phyloP scores from a whole-genome alignment of 257 asterid genomes.

The Rubia yunnanensis region DNA sequence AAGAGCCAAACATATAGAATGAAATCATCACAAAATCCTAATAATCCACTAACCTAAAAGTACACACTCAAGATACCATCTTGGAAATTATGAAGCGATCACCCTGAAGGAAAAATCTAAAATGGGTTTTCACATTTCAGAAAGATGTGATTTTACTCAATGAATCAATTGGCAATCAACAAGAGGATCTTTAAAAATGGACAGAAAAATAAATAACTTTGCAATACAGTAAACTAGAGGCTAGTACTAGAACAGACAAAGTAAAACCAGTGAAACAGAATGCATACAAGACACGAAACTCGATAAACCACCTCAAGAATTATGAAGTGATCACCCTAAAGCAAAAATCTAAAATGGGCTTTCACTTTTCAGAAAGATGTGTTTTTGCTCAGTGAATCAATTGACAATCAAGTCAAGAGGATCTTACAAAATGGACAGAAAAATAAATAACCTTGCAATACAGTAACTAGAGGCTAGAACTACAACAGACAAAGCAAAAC shows the following conservation, averaged over 20 bases:
- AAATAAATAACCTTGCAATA: neutral
- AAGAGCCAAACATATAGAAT: neutral
- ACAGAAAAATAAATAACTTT: neutral
- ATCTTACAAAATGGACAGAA: neutral
- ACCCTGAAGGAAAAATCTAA: neutral
- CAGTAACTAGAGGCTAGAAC: neutral
- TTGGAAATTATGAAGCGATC: neutral
- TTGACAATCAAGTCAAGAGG: neutral
- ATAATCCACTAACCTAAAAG: neutral
- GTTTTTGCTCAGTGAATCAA: neutral
- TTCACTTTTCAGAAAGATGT: neutral
- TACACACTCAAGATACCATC: neutral
- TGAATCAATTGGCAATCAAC: neutral
- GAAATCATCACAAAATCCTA: neutral
- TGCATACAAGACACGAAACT: constrained; percentile 1
- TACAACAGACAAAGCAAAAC: neutral
- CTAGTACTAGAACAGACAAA: neutral
- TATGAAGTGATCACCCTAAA: too few relatives aligned
- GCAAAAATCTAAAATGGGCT: too few relatives aligned
- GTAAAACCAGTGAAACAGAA: neutral
- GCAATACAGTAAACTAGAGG: neutral
- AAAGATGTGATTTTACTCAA: neutral
- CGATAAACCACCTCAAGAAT: too few relatives aligned
- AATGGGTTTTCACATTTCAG: neutral
- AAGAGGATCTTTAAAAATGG: neutral